A percentile compares a stretch with the other conserved stretches of the same genome.
Evolutionary conservation across 1,284 basidiomycete genomes (phyloP).

Genomic region (Leccinum subfulvum): DNA sequence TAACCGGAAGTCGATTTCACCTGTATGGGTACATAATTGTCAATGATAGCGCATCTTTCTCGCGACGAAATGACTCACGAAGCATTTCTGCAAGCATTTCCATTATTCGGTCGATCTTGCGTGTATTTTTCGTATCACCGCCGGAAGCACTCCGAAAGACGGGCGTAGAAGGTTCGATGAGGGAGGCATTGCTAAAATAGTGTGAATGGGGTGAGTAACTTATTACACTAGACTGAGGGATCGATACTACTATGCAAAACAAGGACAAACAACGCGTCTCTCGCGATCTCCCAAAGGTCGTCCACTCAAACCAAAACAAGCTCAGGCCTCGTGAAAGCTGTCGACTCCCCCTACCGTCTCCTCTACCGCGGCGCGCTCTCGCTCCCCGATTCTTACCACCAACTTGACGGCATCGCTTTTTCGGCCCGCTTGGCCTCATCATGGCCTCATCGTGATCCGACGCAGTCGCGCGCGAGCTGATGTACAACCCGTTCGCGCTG

Average conservation of each 20-base stretch:
- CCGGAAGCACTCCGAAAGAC: too few relatives aligned
- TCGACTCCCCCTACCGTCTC: conserved; percentile 41
- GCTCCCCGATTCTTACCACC: conserved; percentile 68
- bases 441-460: conserved; percentile 17
- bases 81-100: neutral
- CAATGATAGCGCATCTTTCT: neutral
- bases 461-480: conserved; percentile 29
- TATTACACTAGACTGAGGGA: too few relatives aligned
- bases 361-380: conserved; percentile 77
- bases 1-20: neutral
- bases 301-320: conserved; percentile 4
- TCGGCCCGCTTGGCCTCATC: conserved; percentile 37
- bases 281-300: conserved; percentile 17
- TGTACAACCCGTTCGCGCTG: too few relatives aligned
- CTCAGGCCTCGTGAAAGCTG: conserved; percentile 1
- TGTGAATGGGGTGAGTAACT: too few relatives aligned
- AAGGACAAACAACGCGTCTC: neutral
- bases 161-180: too few relatives aligned
- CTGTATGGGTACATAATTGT: neutral
- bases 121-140: too few relatives aligned
- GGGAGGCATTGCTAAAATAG: too few relatives aligned
- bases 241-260: neutral
- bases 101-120: too few relatives aligned
- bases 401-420: conserved; percentile 74
- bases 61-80: neutral